A percentile compares a stretch with the other conserved stretches of the same genome.
These are phyloP conservation scores for Lachnellula cervina DNA, from an alignment of 2,329 filamentous ascomycete species.

Conservation along the genomic window DNA sequence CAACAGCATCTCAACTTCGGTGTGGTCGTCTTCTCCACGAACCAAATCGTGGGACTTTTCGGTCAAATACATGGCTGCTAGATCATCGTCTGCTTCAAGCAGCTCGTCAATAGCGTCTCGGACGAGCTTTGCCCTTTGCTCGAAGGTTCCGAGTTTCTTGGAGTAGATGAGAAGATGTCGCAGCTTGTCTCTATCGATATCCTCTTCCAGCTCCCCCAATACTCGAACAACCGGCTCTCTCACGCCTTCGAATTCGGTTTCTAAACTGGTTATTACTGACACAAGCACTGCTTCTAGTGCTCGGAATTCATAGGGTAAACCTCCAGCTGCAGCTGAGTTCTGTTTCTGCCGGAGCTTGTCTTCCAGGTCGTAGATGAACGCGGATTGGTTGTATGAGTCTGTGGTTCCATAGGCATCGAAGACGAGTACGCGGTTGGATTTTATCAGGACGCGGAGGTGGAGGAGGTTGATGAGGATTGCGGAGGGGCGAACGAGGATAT, in stretches of 20 bases:
- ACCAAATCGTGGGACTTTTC: constrained; percentile 74
- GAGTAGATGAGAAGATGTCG: constrained; percentile 87
- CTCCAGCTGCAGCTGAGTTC: constrained; percentile 49
- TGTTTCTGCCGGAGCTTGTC: constrained; percentile 84
- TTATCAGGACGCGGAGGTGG: constrained; percentile 94
- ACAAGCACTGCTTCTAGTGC: constrained; percentile 93
- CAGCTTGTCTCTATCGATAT: constrained; percentile 92
- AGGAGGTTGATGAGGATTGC: constrained; percentile 93
- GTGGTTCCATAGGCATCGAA: constrained; percentile 96
- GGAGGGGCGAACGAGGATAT: constrained; percentile 88
- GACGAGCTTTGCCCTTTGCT: constrained; percentile 92
- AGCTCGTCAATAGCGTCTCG: constrained; percentile 93
- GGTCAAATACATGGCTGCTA: constrained; percentile 91
- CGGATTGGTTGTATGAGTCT: constrained; percentile 89
- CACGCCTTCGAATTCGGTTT: constrained; percentile 91
- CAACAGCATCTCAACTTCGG: constrained; percentile 92
- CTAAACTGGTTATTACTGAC: constrained; percentile 84
- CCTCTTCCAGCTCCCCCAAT: constrained; percentile 85
- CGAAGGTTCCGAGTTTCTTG: constrained; percentile 93
- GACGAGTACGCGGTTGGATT: constrained; percentile 86
- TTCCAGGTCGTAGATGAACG: constrained; percentile 97
- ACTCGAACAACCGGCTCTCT: constrained; percentile 88
- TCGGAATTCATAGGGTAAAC: constrained; percentile 90
- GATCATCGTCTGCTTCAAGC: constrained; percentile 91
- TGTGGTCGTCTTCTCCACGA: constrained; percentile 79